Base-by-base conservation (phyloP, 192 early-diverging fungal genomes). In the Obelidium mucronatum region DNA sequence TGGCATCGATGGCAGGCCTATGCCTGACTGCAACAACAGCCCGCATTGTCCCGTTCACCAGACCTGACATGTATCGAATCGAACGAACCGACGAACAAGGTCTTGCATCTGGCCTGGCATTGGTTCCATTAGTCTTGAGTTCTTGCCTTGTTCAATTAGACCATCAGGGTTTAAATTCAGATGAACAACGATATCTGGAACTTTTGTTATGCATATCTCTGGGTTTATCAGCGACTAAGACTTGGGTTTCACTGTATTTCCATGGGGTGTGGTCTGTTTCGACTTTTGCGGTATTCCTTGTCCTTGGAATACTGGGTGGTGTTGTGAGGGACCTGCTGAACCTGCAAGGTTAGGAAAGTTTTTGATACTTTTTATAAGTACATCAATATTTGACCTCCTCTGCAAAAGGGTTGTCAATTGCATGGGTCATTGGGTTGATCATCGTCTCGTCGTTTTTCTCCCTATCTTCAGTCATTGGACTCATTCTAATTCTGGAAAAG, bases 401-500 rank as follows among this genome's bases (percentile, higher is more conserved):
- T 5, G 11, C 55, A 36, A 0, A 34, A 64, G 56, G 56, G 8
- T 35, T 33, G 31, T 64, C 61, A 13, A 19, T 64, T 6, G 22
- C 11, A 28, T 19, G 1, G 40, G 17, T 52, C 24, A 44, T 51
- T 42, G 40, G 19, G 40, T 11, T 51, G 37, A 39, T 67, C 31
- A 6, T 8, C 26, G 19, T 36, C 15, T 1, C 36, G 26, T 26
- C 66, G 1, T 2, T 67, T 13, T n/a, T 39, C 31, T 6, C 40
- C 1, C 24, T n/a, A n/a, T 17, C 51, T 19, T 22, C 34, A 1
- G 37, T 76, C 1, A 1, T 76, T 28, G 5, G 17, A 5, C 35
- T 73, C 53, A 0, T 73, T 30, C 74, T 73, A 33, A 66, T 84
- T 65, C 80, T 87, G 31, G 71, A 84, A 28, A 78, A 79, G 6